These are phyloP conservation scores for Calonectria ilicicola DNA, from an alignment of 2,329 filamentous ascomycete species.

Conservation along the genomic window DNA sequence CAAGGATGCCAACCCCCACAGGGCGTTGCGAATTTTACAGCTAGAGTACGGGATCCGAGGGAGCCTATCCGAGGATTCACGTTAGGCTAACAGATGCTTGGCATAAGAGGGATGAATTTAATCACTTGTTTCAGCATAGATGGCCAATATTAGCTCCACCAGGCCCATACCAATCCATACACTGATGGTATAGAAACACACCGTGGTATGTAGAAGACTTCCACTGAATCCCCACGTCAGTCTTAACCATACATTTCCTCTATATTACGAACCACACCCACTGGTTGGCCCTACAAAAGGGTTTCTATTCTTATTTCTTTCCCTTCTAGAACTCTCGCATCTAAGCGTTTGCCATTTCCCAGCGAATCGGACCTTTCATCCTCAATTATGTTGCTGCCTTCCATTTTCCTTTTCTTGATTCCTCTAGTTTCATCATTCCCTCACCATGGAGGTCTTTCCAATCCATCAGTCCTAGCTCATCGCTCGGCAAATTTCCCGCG, in stretches of 20 bases:
- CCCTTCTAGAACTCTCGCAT: not conserved
- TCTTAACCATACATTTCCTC: not conserved
- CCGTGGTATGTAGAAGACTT: not conserved
- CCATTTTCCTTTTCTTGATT: not conserved
- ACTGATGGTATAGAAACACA: not conserved
- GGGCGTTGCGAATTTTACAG: not conserved
- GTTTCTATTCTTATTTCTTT: not conserved
- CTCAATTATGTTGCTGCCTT: not conserved
- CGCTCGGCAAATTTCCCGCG: not conserved
- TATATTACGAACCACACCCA: not conserved
- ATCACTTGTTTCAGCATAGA: not conserved
- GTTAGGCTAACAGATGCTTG: not conserved
- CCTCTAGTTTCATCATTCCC: not conserved
- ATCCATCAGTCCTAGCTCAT: not conserved
- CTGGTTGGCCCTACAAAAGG: not conserved
- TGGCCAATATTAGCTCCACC: not conserved
- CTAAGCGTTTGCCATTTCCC: not conserved
- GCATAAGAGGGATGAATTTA: not conserved
- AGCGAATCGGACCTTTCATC: too few relatives aligned
- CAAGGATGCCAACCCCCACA: not conserved
- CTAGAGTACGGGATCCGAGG: not conserved
- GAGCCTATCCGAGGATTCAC: not conserved
- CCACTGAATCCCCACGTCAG: not conserved
- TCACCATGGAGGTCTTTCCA: not conserved
- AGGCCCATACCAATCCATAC: not conserved